Conservation (phyloP, 2,329 filamentous ascomycete genomes). For the Venturia nashicola region DNA sequence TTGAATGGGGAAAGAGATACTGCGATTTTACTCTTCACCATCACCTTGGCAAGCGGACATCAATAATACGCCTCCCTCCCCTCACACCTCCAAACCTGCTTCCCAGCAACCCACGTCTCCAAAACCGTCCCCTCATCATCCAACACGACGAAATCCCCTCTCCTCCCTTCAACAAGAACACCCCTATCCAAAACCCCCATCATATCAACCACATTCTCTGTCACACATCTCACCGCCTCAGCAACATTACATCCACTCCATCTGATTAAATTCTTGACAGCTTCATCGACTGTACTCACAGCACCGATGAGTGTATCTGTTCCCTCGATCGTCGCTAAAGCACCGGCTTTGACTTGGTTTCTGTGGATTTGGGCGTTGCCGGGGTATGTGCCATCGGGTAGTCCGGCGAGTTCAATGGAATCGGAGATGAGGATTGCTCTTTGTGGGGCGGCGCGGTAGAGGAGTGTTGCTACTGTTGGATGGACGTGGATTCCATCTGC, state of each 20-base stretch:
- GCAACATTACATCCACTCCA: slow-evolving; percentile 36
- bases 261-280: slow-evolving; percentile 35
- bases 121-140: slow-evolving; percentile 33
- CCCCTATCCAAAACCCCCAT: slow-evolving; percentile 34
- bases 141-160: slow-evolving; percentile 38
- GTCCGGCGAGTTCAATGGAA: slow-evolving; percentile 40
- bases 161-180: slow-evolving; percentile 29
- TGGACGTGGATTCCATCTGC: slow-evolving; percentile 43
- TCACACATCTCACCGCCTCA: slow-evolving; percentile 36
- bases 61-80: slow-evolving; percentile 6
- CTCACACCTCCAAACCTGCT: slow-evolving; percentile 27
- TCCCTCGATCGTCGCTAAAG: slow-evolving; percentile 37
- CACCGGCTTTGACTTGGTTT: slow-evolving; percentile 36
- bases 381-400: slow-evolving; percentile 38
- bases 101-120: slow-evolving; percentile 40
- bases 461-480: slow-evolving; percentile 35
- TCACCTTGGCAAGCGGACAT: not conserved
- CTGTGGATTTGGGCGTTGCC: slow-evolving; percentile 40
- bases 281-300: slow-evolving; percentile 38
- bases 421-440: slow-evolving; percentile 42
- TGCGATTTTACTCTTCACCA: no score
- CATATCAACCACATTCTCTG: slow-evolving; percentile 37
- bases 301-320: slow-evolving; percentile 44
- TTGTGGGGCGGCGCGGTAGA: slow-evolving; percentile 33
- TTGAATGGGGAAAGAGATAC: no score